Evolutionary conservation across 163 green algal genomes (phyloP), one percentile per base, ranked within the genome.

Genomic region (Scenedesmus sp.): DNA sequence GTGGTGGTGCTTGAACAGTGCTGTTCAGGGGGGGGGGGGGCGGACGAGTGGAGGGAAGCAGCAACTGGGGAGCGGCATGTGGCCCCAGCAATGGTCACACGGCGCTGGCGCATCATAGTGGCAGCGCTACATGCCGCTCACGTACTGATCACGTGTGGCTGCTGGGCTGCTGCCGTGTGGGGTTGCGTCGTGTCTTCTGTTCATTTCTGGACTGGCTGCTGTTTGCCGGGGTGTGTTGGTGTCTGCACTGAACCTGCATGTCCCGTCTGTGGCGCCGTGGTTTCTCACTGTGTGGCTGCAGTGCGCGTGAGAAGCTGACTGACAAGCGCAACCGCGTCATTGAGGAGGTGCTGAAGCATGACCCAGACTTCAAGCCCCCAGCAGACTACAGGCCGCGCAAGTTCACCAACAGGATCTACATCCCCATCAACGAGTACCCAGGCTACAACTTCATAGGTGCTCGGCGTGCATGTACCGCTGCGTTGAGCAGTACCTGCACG

Each of bases 371-470:
- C 92, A 94, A 96, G 43, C 96, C 98, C 2, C 98, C 98, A 1
- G 51, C 95, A 30, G 97, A 98, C 93, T 98, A 97, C 93, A 96
- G 51, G 87, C 87, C 87, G 43, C 87, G 87, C 78, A 91, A 83
- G 88, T 88, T 83, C 89, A 76, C 18, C 59, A 93, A 92, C 56
- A 99, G 99, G 92, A 96, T 99, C 42, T 97, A 95, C 92, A 98
- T 99, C 68, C 97, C 97, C 9, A 91, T 97, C 70, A 97, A 98
- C 51, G 94, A 99, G 56, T 99, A 97, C 93, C 97, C 98, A 3
- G 97, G 95, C 40, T 99, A 99, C 94, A 99, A 99, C 93, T 99
- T 99, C 94, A 99, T 99, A 80, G 94, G 53, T 80, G 80, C 35
- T n/a, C 4, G 15, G 42, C 49, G 72, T 9, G n/a, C n/a, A 24